Base-by-base conservation (phyloP, 1,139 yeast species). In the Candida buenavistaensis region DNA sequence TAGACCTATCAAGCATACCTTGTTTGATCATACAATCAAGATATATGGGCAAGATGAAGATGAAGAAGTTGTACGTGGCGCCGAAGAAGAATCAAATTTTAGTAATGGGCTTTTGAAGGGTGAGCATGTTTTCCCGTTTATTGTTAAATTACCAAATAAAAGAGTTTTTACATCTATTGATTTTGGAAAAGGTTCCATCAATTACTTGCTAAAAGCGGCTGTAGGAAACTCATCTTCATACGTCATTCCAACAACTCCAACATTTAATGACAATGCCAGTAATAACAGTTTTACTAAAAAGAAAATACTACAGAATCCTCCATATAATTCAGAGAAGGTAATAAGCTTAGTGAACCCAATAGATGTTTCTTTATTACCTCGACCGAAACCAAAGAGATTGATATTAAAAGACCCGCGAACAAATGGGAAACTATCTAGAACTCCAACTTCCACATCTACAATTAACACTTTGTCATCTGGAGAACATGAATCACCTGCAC, bases 51-150 rank as follows among this genome's bases (percentile, higher is more conserved):
- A 58, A 12, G 54, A 50, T 13, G 34, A 29, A 14, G 36, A 28
- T 5, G 40, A 26, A 14, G 33, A 30, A 11, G 6, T n/a, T n/a
- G n/a, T n/a, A n/a, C n/a, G n/a, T n/a, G n/a, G n/a, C n/a, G n/a
- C n/a, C n/a, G 8, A 14, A 26, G 16, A 9, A 14, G 14, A 17
- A 17, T 17, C 25, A 13, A 23, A 54, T 30, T 62, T 60, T 37
- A 33, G 54, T 13, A 64, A 61, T 44, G 87, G 87, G 0, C 54
- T 83, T 16, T 75, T 78, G 30, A 79, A 80, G 46, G 97, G 97
- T 19, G 92, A 86, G 51, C 97, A 89, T 57, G 65, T 87, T 25
- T 89, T 89, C 54, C 95, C 95, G 10, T 89, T 89, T 51, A 78
- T 83, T 33, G 86, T 88, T 29, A 81, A 77, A 45, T 67, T 89